phyloP scores from a whole-genome alignment of 768 basidiomycete genomes.

The Termitomyces heimii region DNA sequence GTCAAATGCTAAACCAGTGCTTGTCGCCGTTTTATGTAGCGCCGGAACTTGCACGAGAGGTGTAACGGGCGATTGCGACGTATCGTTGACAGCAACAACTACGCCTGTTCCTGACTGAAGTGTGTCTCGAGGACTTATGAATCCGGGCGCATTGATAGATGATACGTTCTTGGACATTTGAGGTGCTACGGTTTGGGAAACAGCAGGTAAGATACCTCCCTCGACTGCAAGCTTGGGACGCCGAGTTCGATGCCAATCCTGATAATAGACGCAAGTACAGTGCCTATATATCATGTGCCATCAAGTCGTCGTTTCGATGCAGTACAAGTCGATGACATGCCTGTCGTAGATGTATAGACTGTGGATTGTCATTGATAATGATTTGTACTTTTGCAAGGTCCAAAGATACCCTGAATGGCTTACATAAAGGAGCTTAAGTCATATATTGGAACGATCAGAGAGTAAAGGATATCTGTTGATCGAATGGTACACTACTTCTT shows the following conservation, averaged over 20 bases:
- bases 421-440: no score
- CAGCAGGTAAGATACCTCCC: constrained; percentile 72
- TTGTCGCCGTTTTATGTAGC: constrained; percentile 27
- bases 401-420: no score
- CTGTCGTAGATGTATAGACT: constrained; percentile 94
- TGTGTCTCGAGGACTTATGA: constrained; percentile 60
- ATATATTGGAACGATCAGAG: no score
- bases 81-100: constrained; percentile 57
- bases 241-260: constrained; percentile 86
- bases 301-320: constrained; percentile 7
- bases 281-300: constrained; percentile 45
- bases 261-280: constrained; percentile 90
- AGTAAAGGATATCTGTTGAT: no score
- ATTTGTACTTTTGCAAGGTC: neutral
- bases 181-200: constrained; percentile 62
- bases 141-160: constrained; percentile 28
- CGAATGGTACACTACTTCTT: no score
- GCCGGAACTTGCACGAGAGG: constrained; percentile 31
- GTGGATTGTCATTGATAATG: constrained; percentile 74
- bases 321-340: constrained; percentile 29
- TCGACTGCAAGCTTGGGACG: constrained; percentile 67
- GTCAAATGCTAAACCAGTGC: constrained; percentile 78
- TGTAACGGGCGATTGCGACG: constrained; percentile 25
- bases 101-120: constrained; percentile 60
- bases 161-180: constrained; percentile 24